Percentiles rank a stretch among this genome's conserved stretches.
These are phyloP conservation scores for Ophiocordyceps camponoti-rufipedis DNA, from an alignment of 2,329 filamentous ascomycete genomes.

Conservation along the genomic window DNA sequence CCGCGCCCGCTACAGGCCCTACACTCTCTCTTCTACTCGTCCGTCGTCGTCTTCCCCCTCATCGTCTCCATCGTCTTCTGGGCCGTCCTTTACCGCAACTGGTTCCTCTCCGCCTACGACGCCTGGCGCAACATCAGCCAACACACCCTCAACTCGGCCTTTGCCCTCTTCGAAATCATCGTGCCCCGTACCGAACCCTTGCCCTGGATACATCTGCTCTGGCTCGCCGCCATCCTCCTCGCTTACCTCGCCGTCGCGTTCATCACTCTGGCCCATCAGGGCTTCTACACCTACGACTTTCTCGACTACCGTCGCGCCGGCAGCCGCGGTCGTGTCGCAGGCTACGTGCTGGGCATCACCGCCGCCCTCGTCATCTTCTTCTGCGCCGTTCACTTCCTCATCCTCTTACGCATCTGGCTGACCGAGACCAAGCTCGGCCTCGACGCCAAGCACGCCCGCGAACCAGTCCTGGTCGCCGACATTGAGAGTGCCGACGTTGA, in stretches of 20 bases:
- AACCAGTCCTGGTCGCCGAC: slow-evolving; percentile 6
- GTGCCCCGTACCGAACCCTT: slow-evolving; percentile 46
- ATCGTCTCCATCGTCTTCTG: slow-evolving; percentile 58
- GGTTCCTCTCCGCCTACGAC: slow-evolving; percentile 30
- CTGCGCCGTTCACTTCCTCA: slow-evolving; percentile 26
- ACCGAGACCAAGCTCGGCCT: slow-evolving; percentile 27
- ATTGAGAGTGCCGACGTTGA: slow-evolving; percentile 10
- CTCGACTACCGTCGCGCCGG: slow-evolving; percentile 44
- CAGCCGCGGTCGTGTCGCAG: slow-evolving; percentile 32
- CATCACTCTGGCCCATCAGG: slow-evolving; percentile 48
- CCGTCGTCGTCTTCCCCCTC: slow-evolving; percentile 43
- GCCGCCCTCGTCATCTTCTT: slow-evolving; percentile 35
- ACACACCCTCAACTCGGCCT: slow-evolving; percentile 56
- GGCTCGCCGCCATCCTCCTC: slow-evolving; percentile 50
- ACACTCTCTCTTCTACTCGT: slow-evolving; percentile 46
- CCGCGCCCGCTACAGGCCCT: slow-evolving; percentile 45
- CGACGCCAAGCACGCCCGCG: slow-evolving; percentile 22
- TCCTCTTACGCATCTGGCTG: slow-evolving; percentile 30
- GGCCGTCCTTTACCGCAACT: slow-evolving; percentile 37
- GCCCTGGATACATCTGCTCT: slow-evolving; percentile 44
- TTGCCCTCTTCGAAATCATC: slow-evolving; percentile 59
- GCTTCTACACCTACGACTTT: slow-evolving; percentile 64
- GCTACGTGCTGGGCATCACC: slow-evolving; percentile 43
- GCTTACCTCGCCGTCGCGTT: slow-evolving; percentile 61
- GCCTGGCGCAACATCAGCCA: slow-evolving; percentile 52